A percentile compares a stretch with the other conserved stretches of the same genome.
Conservation (phyloP, 1,284 basidiomycete species). For the Ustilago bromivora region DNA sequence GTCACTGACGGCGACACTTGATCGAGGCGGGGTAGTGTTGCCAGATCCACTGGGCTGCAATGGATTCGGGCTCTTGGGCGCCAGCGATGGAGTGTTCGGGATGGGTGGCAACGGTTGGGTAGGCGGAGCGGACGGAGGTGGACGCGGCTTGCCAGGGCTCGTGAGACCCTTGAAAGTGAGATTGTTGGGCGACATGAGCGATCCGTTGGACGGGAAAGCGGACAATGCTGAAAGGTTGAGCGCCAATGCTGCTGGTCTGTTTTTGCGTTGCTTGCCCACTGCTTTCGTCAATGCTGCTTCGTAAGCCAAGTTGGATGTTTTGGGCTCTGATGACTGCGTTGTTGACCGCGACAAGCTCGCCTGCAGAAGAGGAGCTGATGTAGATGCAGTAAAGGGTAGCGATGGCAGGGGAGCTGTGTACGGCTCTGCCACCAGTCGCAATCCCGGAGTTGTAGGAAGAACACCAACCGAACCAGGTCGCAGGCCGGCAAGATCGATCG, state of each 20-base stretch:
- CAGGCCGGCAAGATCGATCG: constrained; percentile 10
- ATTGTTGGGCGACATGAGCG: constrained; percentile 13
- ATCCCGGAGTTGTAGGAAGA: neutral
- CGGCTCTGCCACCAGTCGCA: constrained; percentile 8
- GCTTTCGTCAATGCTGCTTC: constrained; percentile 33
- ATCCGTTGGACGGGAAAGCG: constrained; percentile 10
- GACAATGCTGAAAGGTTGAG: constrained; percentile 24
- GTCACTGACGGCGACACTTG: neutral
- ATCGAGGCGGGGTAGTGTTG: neutral
- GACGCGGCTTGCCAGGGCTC: constrained; percentile 37
- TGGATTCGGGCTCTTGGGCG: constrained; percentile 20
- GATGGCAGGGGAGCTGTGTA: constrained; percentile 35
- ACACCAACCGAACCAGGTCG: constrained; percentile 21
- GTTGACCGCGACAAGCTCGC: constrained; percentile 4
- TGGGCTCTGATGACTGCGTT: constrained; percentile 24
- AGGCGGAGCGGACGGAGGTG: constrained; percentile 48
- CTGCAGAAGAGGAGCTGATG: constrained; percentile 14
- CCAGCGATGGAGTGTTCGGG: constrained; percentile 44
- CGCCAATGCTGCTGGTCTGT: constrained; percentile 41
- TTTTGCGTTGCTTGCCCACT: constrained; percentile 39
- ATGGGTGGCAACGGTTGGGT: constrained; percentile 57
- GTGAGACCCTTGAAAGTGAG: constrained; percentile 27
- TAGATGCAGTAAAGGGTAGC: constrained; percentile 24
- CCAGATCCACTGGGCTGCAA: constrained; percentile 21
- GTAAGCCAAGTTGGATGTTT: constrained; percentile 34